Evolutionary conservation across 2,329 filamentous ascomycete genomes (phyloP), one percentile per base, ranked within the genome.

Genomic region (Stachybotrys elegans): DNA sequence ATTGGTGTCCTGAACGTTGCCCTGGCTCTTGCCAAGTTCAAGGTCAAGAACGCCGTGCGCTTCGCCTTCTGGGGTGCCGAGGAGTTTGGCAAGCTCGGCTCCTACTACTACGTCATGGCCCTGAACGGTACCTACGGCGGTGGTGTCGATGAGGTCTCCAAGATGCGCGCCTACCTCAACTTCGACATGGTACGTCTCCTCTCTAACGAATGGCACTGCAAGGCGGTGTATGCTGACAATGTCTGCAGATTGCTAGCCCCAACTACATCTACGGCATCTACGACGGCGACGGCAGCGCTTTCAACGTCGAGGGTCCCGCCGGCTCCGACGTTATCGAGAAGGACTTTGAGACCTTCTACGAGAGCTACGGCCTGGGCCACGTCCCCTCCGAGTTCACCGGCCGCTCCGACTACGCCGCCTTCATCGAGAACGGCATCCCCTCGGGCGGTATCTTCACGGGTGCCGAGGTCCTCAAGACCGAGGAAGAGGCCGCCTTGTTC

Each of bases 371-470:
- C 14, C 58, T 70, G 34, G 70, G 72, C 50, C 79, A 73, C 48
- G 78, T 78, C 1, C 75, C 78, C 22, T 81, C 81, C 20, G 74
- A 76, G 37, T 88, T 88, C 56, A 75, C 78, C 57, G 81, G 80
- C 6, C 76, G 81, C 43, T 81, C 76, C 36, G 84, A 87, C 58
- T 86, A 87, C 55, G 80, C 76, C 31, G 79, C 75, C 3, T 86
- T 87, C 66, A 78, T 85, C 49, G 73, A 77, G 55, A 76, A 75
- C 51, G 79, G 79, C 9, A 83, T 86, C 46, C 79, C 84, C 3
- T 75, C 78, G 1, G 84, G 84, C 21, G 84, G 84, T 12, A 71
- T 88, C 46, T 84, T 83, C 54, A 86, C 83, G 8, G 83, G 83
- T 11, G 83, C 83, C 3, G 81, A 85, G 58, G 75, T 67, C 5